These are phyloP conservation scores for Amanita fuliginea DNA, from an alignment of 768 basidiomycete species.

Conservation along the genomic window DNA sequence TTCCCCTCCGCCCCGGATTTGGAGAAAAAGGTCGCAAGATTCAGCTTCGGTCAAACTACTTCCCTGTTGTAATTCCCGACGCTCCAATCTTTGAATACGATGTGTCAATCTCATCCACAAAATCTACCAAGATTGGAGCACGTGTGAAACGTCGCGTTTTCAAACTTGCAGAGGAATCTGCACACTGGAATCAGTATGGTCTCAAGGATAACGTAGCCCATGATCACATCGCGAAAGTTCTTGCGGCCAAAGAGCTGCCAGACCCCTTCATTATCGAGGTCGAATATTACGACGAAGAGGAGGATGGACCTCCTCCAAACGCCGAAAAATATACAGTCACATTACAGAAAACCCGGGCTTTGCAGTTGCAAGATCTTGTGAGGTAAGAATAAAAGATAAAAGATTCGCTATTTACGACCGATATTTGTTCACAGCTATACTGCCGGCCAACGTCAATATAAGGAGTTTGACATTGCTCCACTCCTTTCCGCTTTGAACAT, in stretches of 20 bases:
- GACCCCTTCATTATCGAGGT: conserved; percentile 34
- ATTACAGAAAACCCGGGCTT: conserved; percentile 27
- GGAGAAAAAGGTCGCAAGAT: conserved; percentile 38
- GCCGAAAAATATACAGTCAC: conserved; percentile 38
- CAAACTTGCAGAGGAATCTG: conserved; percentile 44
- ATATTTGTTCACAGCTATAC: conserved; percentile 28
- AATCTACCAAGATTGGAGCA: conserved; percentile 31
- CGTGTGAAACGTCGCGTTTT: conserved; percentile 52
- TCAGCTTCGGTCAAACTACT: conserved; percentile 57
- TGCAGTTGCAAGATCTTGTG: conserved; percentile 42
- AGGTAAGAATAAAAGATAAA: conserved; percentile 26
- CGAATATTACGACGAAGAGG: conserved; percentile 41
- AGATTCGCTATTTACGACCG: not conserved
- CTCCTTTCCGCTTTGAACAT: conserved; percentile 56
- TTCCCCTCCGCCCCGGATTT: conserved; percentile 51
- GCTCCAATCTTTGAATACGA: conserved; percentile 50
- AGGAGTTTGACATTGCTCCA: conserved; percentile 46
- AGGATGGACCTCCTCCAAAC: conserved; percentile 27
- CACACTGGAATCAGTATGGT: conserved; percentile 39
- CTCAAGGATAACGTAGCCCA: conserved; percentile 42
- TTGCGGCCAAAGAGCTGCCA: conserved; percentile 33
- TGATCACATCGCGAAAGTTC: conserved; percentile 41
- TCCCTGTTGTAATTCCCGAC: conserved; percentile 43
- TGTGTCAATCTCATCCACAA: conserved; percentile 41
- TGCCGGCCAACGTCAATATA: conserved; percentile 39